phyloP scores from a whole-genome alignment of 768 basidiomycete species.

The Strobilomyces confusus region DNA sequence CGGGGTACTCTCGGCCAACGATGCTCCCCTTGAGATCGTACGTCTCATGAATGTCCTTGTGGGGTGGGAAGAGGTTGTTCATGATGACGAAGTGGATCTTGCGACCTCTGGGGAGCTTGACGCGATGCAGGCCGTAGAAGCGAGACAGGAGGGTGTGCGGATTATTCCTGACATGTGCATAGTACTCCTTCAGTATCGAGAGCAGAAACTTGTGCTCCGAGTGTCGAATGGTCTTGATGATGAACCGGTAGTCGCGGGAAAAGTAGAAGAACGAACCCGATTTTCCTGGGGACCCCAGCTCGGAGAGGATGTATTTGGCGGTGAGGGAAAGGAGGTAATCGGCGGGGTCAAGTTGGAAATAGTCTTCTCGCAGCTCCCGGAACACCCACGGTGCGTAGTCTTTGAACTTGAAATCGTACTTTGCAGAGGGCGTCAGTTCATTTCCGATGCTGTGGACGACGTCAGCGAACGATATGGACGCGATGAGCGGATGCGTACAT shows the following conservation, averaged over 20 bases:
- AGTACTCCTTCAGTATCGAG: conserved; percentile 75
- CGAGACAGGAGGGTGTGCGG: conserved; percentile 92
- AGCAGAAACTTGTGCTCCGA: conserved; percentile 93
- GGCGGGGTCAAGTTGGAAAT: conserved; percentile 93
- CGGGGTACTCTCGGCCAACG: conserved; percentile 81
- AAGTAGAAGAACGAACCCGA: conserved; percentile 99
- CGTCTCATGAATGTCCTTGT: conserved; percentile 96
- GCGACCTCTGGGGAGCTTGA: conserved; percentile 87
- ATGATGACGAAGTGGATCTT: conserved; percentile 99
- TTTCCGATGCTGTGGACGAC: conserved; percentile 72
- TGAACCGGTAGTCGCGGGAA: conserved; percentile 97
- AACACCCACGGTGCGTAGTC: conserved; percentile 99
- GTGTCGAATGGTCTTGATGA: conserved; percentile 98
- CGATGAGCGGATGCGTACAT: conserved; percentile 53
- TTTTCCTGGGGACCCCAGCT: conserved; percentile 96
- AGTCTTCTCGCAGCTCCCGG: conserved; percentile 88
- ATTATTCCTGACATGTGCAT: conserved; percentile 81
- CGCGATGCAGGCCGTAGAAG: conserved; percentile 96
- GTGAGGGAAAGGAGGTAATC: conserved; percentile 97
- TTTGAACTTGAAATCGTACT: conserved; percentile 99
- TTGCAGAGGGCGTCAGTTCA: conserved; percentile 95
- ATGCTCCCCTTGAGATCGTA: conserved; percentile 97
- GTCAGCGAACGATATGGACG: neutral
- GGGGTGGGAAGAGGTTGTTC: conserved; percentile 98
- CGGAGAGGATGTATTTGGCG: conserved; percentile 90